These are phyloP conservation scores for Arctium minus DNA, from an alignment of 129 eudicot species.

Conservation along the genomic window DNA sequence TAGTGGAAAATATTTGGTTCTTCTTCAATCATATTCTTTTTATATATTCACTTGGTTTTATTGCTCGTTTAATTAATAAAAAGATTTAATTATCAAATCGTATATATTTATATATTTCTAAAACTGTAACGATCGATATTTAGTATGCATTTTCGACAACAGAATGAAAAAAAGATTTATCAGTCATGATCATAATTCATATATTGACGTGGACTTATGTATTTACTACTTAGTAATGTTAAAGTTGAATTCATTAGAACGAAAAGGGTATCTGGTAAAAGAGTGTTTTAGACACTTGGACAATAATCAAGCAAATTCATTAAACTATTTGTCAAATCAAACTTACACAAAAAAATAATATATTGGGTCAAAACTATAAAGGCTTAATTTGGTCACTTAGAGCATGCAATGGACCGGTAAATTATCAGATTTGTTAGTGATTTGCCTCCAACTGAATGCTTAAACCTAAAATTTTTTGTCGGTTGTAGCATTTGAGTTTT, in stretches of 20 bases:
- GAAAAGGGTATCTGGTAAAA: background rate
- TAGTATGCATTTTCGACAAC: background rate
- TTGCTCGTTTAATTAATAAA: background rate
- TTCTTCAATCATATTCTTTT: constrained; percentile 15
- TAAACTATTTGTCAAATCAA: too few species aligned
- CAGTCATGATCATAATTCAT: too few species aligned
- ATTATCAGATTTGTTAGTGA: too few species aligned
- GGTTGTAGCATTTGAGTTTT: too few species aligned
- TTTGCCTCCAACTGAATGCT: too few species aligned
- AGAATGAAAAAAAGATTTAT: background rate
- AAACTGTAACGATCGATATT: background rate
- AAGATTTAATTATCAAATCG: background rate
- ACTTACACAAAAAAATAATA: too few species aligned
- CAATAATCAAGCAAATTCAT: background rate
- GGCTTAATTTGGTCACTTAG: background rate
- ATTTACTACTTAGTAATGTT: background rate
- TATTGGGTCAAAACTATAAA: background rate
- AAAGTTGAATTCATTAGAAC: background rate
- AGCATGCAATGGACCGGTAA: too few species aligned
- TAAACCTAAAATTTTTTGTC: too few species aligned
- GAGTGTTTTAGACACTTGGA: background rate
- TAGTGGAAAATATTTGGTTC: constrained; percentile 27
- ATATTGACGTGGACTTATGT: background rate
- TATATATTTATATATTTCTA: too few species aligned
- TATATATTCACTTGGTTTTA: background rate